Base-by-base conservation (phyloP, 768 basidiomycete genomes). In the Leccinum uliginosum region DNA sequence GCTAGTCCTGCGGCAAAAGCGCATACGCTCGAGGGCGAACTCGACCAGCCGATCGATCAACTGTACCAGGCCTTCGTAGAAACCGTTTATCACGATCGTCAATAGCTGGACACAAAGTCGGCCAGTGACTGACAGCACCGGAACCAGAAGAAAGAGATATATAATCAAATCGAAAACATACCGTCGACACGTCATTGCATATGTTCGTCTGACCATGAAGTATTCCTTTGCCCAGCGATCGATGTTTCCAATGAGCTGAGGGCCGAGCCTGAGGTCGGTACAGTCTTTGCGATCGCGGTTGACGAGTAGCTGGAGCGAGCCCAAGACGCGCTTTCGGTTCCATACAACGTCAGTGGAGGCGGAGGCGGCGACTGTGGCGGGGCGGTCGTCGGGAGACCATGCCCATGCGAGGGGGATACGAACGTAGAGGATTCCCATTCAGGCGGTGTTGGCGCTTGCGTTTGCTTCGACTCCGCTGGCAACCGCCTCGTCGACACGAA, bases 401-500 rank as follows among this genome's bases (percentile, higher is more conserved):
- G 21, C 10, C 54, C 23, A 32, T 43, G 48, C 4, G 50, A 45
- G 6, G 38, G 11, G 23, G 23, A 6, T 4, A 24, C 4, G 12
- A 46, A 54, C 43, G 51, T 62, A n/a, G 62, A 35, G 9, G 56
- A 11, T 5, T 2, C 23, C 1, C 34, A 52, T 6, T 65, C 67
- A 2, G 54, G 29, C 1, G n/a, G 38, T 19, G 38, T 1, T 19
- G 38, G n/a, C n/a, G 10, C n/a, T 40, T n/a, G 38, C 38, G 54
- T 10, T 35, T 62, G 60, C 43, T 53, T 60, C 24, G 57, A 54
- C 23, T 67, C 66, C n/a, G n/a, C 38, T 40, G n/a, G 17, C n/a
- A 19, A 40, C 38, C 71, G 72, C 62, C 78, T 77, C 8, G 75
- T 72, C 3, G 83, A 80, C 14, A 88, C 80, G 40, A 89, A 80